phyloP scores from a whole-genome alignment of 2,329 filamentous ascomycete genomes.

The Monilinia polystroma region DNA sequence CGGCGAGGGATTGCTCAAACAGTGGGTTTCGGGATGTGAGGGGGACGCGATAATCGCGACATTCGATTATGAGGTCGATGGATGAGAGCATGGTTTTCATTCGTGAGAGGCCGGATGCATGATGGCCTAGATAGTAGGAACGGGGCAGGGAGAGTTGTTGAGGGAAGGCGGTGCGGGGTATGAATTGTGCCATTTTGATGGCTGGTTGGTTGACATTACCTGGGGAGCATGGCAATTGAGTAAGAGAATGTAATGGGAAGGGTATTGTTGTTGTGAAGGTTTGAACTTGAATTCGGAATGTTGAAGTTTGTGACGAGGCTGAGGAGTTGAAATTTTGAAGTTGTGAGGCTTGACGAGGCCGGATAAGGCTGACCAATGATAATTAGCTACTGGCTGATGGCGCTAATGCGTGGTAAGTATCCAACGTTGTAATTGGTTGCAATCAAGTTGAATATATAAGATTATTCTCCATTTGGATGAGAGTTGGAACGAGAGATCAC shows the following conservation, averaged over 20 bases:
- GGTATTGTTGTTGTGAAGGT: slow-evolving; percentile 27
- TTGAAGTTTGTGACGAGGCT: slow-evolving; percentile 33
- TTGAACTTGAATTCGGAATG: slow-evolving; percentile 29
- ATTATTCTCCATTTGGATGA: too few species aligned
- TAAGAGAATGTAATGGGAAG: background rate
- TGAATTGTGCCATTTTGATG: slow-evolving; percentile 50
- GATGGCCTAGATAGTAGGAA: slow-evolving; percentile 94
- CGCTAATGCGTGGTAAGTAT: too few species aligned
- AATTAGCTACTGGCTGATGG: background rate
- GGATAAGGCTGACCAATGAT: slow-evolving; percentile 14
- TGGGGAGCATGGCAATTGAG: slow-evolving; percentile 21
- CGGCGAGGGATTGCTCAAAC: slow-evolving; percentile 75
- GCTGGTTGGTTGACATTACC: slow-evolving; percentile 24
- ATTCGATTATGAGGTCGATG: slow-evolving; percentile 89
- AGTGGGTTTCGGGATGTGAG: slow-evolving; percentile 86
- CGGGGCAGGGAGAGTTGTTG: slow-evolving; percentile 72
- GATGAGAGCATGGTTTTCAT: slow-evolving; percentile 79
- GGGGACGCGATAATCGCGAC: slow-evolving; percentile 88
- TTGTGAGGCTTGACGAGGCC: slow-evolving; percentile 22
- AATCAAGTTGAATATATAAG: too few species aligned
- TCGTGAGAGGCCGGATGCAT: slow-evolving; percentile 74
- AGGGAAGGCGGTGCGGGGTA: slow-evolving; percentile 72
- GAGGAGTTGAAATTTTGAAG: slow-evolving; percentile 26
- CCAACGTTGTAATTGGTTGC: too few species aligned
- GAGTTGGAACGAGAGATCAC: too few species aligned